phyloP scores from a whole-genome alignment of 2,329 filamentous ascomycete species.

The Fusarium albidum region DNA sequence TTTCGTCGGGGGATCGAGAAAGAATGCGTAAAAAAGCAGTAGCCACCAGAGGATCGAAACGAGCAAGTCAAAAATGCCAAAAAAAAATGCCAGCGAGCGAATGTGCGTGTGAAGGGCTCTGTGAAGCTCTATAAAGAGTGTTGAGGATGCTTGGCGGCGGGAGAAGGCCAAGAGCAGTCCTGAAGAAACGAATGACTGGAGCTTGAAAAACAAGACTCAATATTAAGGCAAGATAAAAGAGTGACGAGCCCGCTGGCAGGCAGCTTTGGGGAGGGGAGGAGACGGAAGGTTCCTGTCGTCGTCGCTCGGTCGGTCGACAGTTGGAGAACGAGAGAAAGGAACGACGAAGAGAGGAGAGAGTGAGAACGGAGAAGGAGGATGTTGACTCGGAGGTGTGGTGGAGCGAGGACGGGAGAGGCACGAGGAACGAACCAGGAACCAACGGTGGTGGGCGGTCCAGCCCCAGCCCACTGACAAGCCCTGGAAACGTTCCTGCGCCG shows the following conservation, averaged over 20 bases:
- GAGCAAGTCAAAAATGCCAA: conserved; percentile 23
- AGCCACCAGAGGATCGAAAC: conserved; percentile 16
- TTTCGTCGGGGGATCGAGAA: conserved; percentile 32
- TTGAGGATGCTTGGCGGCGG: conserved; percentile 27
- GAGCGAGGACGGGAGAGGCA: conserved; percentile 32
- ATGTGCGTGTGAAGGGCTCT: conserved; percentile 8
- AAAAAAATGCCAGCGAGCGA: conserved; percentile 27
- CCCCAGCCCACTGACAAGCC: too few species aligned
- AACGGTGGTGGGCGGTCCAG: too few species aligned
- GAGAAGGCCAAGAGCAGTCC: conserved; percentile 24
- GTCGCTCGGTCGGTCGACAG: conserved; percentile 47
- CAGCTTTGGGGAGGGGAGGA: conserved; percentile 41
- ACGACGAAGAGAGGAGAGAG: conserved; percentile 46
- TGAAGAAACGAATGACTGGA: conserved; percentile 36
- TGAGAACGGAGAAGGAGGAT: conserved; percentile 38
- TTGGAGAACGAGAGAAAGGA: conserved; percentile 40
- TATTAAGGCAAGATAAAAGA: conserved; percentile 41
- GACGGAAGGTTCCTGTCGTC: conserved; percentile 35
- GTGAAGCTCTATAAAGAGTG: conserved; percentile 35
- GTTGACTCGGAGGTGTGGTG: conserved; percentile 24
- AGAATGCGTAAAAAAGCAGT: conserved; percentile 20
- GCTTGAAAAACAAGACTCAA: conserved; percentile 32
- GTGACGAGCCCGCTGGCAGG: conserved; percentile 66
- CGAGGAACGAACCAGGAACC: conserved; percentile 16
- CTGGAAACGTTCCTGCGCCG: too few species aligned